A percentile compares a stretch with the other conserved stretches of the same genome.
Evolutionary conservation across 768 basidiomycete genomes (phyloP).

Genomic region (Kwoniella botswanensis): DNA sequence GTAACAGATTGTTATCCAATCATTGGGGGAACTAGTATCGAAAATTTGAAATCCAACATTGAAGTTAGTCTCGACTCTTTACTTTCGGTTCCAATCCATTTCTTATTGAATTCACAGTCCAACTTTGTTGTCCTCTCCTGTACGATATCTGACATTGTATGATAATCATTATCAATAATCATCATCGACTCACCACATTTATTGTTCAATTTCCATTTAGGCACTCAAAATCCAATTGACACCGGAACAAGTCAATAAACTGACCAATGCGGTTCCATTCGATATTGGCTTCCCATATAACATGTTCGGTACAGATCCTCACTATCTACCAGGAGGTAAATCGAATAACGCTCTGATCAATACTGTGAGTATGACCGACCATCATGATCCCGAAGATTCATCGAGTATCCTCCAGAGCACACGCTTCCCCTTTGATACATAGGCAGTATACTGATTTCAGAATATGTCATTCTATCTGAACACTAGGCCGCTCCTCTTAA

Average conservation of each 20-base stretch:
- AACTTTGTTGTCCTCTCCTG: too few relatives aligned
- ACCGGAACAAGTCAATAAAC: conserved; percentile 43
- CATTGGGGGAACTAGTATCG: conserved; percentile 46
- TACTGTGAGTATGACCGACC: conserved; percentile 14
- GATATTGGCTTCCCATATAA: conserved; percentile 37
- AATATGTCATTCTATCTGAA: too few relatives aligned
- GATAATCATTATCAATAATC: neutral
- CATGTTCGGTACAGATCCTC: conserved; percentile 25
- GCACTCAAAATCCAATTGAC: conserved; percentile 43
- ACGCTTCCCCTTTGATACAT: neutral
- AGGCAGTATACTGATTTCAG: neutral
- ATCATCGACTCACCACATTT: neutral
- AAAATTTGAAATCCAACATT: conserved; percentile 40
- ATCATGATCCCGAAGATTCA: too few relatives aligned
- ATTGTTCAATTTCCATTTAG: conserved; percentile 5
- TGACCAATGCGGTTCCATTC: conserved; percentile 40
- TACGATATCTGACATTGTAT: too few relatives aligned
- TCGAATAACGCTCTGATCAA: conserved; percentile 12
- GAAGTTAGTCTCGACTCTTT: conserved; percentile 21
- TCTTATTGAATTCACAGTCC: too few relatives aligned
- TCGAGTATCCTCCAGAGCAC: too few relatives aligned
- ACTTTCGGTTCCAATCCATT: too few relatives aligned
- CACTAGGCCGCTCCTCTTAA: too few relatives aligned
- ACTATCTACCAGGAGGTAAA: conserved; percentile 23
- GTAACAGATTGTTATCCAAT: conserved; percentile 50